Evolutionary conservation across 2,329 filamentous ascomycete species (phyloP).

Genomic region (Penicillium psychrosexuale): DNA sequence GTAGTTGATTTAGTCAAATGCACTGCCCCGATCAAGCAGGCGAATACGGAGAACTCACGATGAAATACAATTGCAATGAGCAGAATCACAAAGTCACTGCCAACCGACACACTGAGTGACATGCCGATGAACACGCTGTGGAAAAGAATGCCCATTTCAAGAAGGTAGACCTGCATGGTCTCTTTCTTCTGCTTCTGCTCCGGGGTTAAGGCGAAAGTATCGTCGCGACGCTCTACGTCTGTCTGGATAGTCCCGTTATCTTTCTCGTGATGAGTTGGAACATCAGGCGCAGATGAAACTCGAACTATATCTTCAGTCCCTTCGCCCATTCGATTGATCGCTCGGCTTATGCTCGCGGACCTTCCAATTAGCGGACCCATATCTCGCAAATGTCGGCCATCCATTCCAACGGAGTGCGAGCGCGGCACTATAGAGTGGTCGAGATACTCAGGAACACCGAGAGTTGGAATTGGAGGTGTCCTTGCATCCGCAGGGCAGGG

Average conservation of each 20-base stretch:
- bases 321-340: conserved; percentile 28
- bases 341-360: conserved; percentile 30
- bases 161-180: conserved; percentile 68
- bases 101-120: conserved; percentile 36
- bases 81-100: conserved; percentile 34
- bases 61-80: conserved; percentile 38
- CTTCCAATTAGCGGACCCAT: conserved; percentile 28
- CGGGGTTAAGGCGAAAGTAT: conserved; percentile 16
- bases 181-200: conserved; percentile 57
- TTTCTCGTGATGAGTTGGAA: conserved; percentile 12
- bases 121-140: conserved; percentile 59
- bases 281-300: conserved; percentile 23
- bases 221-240: conserved; percentile 20
- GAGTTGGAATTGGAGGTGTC: not conserved
- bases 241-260: conserved; percentile 14
- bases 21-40: not conserved
- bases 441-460: not conserved
- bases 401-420: conserved; percentile 2
- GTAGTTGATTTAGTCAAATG: not conserved
- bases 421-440: not conserved
- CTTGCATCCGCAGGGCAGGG: not conserved
- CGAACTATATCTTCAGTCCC: conserved; percentile 22
- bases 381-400: conserved; percentile 23
- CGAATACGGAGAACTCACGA: conserved; percentile 25
- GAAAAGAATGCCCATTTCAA: conserved; percentile 76